Evolutionary conservation across 345 rosid genomes (phyloP).

Genomic region (Fremontodendron californicum): DNA sequence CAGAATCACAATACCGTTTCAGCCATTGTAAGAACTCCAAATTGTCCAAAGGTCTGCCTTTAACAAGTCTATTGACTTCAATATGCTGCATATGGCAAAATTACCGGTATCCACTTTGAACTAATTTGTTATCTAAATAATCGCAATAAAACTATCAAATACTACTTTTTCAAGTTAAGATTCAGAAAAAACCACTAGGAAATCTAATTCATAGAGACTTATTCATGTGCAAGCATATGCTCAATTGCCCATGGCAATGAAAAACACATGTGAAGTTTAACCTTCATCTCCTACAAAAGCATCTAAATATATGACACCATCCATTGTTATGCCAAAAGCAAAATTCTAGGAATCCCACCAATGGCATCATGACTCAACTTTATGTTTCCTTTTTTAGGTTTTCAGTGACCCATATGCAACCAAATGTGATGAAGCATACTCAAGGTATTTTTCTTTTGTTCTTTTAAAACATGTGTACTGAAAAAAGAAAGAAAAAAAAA

Average conservation of each 20-base stretch:
- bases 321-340: slow-evolving; percentile 4
- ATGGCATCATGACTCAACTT: neutral
- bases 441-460: neutral
- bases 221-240: neutral
- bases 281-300: neutral
- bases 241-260: neutral
- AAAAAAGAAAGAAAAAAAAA: no score
- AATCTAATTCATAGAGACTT: neutral
- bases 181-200: neutral
- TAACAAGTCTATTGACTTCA: slow-evolving; percentile 90
- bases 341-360: neutral
- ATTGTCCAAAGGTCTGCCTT: slow-evolving; percentile 93
- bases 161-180: neutral
- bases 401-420: neutral
- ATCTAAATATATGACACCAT: neutral
- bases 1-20: slow-evolving; percentile 90
- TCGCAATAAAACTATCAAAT: neutral
- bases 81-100: slow-evolving; percentile 52
- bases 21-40: slow-evolving; percentile 98
- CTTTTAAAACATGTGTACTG: neutral
- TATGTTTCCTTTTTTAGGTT: neutral
- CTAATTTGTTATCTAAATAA: neutral
- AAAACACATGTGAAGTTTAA: neutral
- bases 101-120: neutral
- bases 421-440: neutral